Conservation (phyloP, 495 filamentous ascomycete species). For the Hyaloscypha hepaticicola region DNA sequence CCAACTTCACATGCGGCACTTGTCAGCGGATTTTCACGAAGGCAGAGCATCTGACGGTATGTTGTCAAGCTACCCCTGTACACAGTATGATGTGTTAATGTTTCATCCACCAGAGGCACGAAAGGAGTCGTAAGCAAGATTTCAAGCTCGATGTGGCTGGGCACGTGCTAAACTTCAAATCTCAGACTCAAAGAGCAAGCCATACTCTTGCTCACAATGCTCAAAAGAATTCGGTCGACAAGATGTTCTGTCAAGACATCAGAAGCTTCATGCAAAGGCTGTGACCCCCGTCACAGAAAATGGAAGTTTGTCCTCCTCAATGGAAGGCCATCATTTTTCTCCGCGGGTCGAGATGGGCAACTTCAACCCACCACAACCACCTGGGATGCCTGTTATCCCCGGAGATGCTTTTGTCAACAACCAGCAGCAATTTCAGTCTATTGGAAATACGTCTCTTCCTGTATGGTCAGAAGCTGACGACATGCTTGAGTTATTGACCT, state of each 20-base stretch:
- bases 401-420: not conserved
- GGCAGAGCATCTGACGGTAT: slow-evolving; percentile 7
- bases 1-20: too few species aligned
- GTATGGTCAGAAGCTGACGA: slow-evolving; percentile 6
- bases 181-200: slow-evolving; percentile 8
- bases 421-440: not conserved
- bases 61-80: not conserved
- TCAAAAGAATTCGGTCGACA: slow-evolving; percentile 11
- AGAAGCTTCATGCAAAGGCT: slow-evolving; percentile 5
- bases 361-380: not conserved
- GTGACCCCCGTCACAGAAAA: not conserved
- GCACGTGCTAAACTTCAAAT: not conserved
- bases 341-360: not conserved
- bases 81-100: not conserved
- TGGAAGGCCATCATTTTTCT: not conserved
- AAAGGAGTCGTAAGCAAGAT: slow-evolving; percentile 5
- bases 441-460: not conserved
- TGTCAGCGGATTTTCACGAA: slow-evolving; percentile 8
- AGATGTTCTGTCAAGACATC: slow-evolving; percentile 14
- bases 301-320: not conserved
- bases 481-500: slow-evolving; percentile 9
- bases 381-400: not conserved
- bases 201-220: slow-evolving; percentile 8
- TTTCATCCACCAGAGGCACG: slow-evolving; percentile 6
- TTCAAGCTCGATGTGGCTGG: too few species aligned